Evolutionary conservation across 2,329 filamentous ascomycete species (phyloP).

Genomic region (Phaeoacremonium minimum): DNA sequence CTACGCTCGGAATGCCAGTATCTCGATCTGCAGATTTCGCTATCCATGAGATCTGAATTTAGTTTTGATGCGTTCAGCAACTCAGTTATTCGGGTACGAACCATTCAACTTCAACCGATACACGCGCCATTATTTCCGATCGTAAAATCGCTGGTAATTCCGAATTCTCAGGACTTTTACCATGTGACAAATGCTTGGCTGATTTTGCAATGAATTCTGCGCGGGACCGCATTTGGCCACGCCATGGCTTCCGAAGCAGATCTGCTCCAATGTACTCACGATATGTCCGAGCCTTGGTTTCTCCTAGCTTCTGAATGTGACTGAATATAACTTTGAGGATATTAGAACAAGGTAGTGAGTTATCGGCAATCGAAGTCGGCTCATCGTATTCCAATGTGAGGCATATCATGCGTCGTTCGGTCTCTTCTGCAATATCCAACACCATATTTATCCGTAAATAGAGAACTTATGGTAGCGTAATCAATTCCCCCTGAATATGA

Average conservation of each 20-base stretch:
- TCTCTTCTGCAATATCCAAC: not conserved
- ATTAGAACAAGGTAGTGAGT: not conserved
- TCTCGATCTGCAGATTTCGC: not conserved
- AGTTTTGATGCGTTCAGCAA: not conserved
- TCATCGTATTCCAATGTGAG: not conserved
- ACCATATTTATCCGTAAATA: not conserved
- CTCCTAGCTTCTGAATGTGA: not conserved
- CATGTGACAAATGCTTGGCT: not conserved
- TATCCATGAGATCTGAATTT: not conserved
- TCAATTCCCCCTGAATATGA: no score
- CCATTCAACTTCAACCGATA: not conserved
- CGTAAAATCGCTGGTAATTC: not conserved
- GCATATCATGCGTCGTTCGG: not conserved
- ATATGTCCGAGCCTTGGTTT: not conserved
- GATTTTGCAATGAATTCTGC: not conserved
- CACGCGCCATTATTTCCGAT: not conserved
- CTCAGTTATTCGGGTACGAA: not conserved
- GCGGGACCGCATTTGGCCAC: not conserved
- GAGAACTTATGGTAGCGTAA: not conserved
- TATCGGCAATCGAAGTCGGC: not conserved
- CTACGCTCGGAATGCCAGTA: not conserved
- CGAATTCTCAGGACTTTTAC: not conserved
- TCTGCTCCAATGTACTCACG: not conserved
- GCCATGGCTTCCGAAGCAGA: not conserved
- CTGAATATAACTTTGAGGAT: not conserved